Conservation (phyloP, 139 green algal species). For the Eudorina sp. region DNA sequence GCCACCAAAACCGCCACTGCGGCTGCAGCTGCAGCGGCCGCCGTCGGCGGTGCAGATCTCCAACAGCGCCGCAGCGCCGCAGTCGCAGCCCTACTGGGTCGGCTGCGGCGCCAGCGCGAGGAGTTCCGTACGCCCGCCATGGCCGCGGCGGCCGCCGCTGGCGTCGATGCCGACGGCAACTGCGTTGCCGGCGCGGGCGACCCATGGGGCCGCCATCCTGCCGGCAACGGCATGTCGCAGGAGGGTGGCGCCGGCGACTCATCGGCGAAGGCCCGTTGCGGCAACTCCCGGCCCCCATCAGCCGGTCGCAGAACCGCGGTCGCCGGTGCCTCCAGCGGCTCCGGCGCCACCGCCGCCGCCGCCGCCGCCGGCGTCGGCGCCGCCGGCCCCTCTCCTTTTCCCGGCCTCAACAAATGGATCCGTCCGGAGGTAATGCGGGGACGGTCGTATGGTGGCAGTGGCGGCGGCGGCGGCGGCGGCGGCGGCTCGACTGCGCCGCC, state of each 20-base stretch:
- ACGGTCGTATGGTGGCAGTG: not conserved
- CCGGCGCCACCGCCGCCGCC: not conserved
- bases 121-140: not conserved
- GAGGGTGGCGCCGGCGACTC: no score
- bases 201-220: no score
- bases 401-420: conserved; percentile 45
- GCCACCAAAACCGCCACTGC: no score
- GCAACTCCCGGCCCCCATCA: no score
- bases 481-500: not conserved
- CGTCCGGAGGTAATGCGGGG: conserved; percentile 10
- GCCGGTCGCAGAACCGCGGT: no score
- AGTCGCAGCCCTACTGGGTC: not conserved
- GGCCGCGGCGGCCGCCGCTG: not conserved
- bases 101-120: conserved; percentile 26
- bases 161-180: not conserved
- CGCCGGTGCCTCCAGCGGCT: not conserved
- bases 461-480: not conserved
- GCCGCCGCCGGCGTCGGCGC: not conserved
- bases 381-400: conserved; percentile 22
- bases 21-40: no score
- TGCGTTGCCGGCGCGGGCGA: not conserved
- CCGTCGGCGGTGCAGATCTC: not conserved
- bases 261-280: no score
- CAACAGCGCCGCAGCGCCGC: conserved; percentile 5
- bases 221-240: no score